Conservation (phyloP, 345 rosid species). For the Eucalyptus albens region DNA sequence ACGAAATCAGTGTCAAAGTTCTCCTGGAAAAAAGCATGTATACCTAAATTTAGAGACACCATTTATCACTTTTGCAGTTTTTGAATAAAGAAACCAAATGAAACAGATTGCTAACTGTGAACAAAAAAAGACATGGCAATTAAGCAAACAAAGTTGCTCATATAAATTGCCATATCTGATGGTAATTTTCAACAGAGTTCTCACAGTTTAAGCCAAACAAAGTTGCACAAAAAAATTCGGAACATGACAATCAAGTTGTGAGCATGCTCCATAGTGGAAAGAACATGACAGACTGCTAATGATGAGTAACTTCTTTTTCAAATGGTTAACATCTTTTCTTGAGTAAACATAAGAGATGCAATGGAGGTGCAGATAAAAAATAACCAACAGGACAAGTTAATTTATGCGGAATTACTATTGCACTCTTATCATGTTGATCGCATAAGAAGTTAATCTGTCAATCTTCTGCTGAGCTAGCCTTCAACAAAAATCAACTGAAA, state of each 20-base stretch:
- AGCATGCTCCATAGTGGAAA: not conserved
- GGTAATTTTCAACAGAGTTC: not conserved
- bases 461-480: not conserved
- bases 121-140: not conserved
- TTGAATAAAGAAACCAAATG: not conserved
- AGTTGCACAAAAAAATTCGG: not conserved
- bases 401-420: not conserved
- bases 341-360: not conserved
- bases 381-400: not conserved
- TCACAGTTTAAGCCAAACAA: not conserved
- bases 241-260: not conserved
- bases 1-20: slow-evolving; percentile 26
- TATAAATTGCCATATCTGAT: not conserved
- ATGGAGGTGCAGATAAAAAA: not conserved
- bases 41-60: not conserved
- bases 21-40: slow-evolving; percentile 2
- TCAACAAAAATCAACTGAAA: not conserved
- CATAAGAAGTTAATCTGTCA: not conserved
- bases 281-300: not conserved
- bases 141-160: not conserved
- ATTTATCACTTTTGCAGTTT: not conserved
- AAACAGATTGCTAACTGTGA: not conserved
- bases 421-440: not conserved
- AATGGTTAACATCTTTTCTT: not conserved
- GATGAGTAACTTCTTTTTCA: not conserved